These are phyloP conservation scores for Amanita pseudoporphyria DNA, from an alignment of 768 basidiomycete genomes.

Conservation along the genomic window DNA sequence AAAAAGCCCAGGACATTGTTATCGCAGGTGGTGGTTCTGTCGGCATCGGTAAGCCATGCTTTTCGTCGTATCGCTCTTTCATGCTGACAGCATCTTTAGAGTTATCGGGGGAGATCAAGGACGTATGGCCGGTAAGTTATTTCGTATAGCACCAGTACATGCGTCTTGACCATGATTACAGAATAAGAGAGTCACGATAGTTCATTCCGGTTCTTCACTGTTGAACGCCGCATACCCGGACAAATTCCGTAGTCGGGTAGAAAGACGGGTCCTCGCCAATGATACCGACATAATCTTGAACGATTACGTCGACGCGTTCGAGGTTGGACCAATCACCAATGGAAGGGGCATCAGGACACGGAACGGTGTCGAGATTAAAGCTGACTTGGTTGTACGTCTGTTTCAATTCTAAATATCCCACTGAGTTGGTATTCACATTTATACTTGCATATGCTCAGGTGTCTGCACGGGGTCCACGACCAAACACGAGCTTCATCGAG, in stretches of 20 bases:
- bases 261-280: conserved; percentile 24
- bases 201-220: conserved; percentile 37
- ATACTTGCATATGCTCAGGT: conserved; percentile 15
- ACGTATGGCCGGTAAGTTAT: conserved; percentile 18
- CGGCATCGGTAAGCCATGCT: conserved; percentile 19
- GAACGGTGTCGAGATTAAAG: conserved; percentile 31
- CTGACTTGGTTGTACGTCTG: conserved; percentile 42
- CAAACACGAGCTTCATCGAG: conserved; percentile 36
- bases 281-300: conserved; percentile 38
- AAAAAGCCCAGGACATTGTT: conserved; percentile 25
- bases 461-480: conserved; percentile 24
- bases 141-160: no score
- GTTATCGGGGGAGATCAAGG: conserved; percentile 21
- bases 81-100: conserved; percentile 10
- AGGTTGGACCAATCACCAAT: conserved; percentile 25
- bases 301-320: conserved; percentile 39
- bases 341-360: conserved; percentile 29
- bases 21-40: conserved; percentile 34
- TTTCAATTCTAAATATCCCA: neutral
- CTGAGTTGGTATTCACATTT: neutral
- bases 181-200: conserved; percentile 42
- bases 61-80: conserved; percentile 6
- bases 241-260: conserved; percentile 35
- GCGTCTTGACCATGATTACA: conserved; percentile 5
- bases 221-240: conserved; percentile 42